Percentiles rank a stretch among this genome's conserved stretches.
phyloP scores from a whole-genome alignment of 192 early-diverging fungal species.

The Haplosporangium gracile region DNA sequence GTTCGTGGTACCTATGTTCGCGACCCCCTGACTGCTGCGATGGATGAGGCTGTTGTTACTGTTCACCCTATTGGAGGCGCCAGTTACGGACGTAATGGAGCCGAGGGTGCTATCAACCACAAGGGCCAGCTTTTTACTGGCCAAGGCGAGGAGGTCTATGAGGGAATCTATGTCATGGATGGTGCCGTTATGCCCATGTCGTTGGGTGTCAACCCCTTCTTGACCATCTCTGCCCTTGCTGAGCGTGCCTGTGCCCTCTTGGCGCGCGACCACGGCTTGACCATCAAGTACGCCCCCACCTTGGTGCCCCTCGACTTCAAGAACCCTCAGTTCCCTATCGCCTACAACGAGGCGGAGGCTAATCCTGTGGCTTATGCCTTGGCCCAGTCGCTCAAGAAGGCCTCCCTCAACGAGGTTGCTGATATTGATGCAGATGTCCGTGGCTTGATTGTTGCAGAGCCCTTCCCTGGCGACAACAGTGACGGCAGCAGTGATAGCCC shows the following conservation, averaged over 20 bases:
- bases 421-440: constrained; percentile 21
- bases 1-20: constrained; percentile 56
- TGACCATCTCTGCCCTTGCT: constrained; percentile 61
- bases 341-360: constrained; percentile 23
- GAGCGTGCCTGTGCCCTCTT: constrained; percentile 55
- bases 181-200: constrained; percentile 62
- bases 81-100: constrained; percentile 49
- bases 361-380: constrained; percentile 27
- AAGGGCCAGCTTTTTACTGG: constrained; percentile 63
- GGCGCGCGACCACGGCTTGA: constrained; percentile 54
- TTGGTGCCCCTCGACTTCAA: constrained; percentile 48
- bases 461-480: constrained; percentile 23
- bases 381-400: constrained; percentile 33
- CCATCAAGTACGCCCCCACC: constrained; percentile 57
- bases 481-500: not conserved
- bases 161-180: constrained; percentile 63
- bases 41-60: constrained; percentile 53
- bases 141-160: constrained; percentile 53
- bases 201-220: constrained; percentile 64
- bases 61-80: constrained; percentile 66
- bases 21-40: constrained; percentile 44
- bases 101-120: constrained; percentile 60
- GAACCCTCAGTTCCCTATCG: constrained; percentile 49
- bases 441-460: constrained; percentile 38
- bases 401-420: constrained; percentile 33